Evolutionary conservation across 495 filamentous ascomycete species (phyloP).

Genomic region (Hypoxylon trugodes): DNA sequence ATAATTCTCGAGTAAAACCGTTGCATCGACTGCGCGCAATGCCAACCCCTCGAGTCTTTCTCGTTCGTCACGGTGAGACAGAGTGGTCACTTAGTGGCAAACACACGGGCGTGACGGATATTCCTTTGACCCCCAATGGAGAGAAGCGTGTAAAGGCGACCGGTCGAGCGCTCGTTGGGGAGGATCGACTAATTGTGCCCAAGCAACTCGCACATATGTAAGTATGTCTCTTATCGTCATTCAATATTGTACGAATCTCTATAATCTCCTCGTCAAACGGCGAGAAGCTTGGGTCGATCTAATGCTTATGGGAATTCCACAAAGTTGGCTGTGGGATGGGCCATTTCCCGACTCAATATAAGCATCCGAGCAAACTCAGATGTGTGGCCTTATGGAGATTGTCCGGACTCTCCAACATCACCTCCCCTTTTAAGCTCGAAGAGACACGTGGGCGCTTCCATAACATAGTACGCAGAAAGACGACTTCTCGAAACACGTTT

Average conservation of each 20-base stretch:
- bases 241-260: background rate
- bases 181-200: conserved; percentile 87
- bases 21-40: conserved; percentile 32
- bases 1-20: background rate
- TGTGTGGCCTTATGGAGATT: background rate
- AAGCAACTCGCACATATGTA: conserved; percentile 78
- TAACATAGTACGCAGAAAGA: too few relatives aligned
- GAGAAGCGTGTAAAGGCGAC: conserved; percentile 85
- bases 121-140: conserved; percentile 85
- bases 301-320: background rate
- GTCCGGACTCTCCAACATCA: background rate
- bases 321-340: background rate
- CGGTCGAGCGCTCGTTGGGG: conserved; percentile 81
- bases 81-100: conserved; percentile 95
- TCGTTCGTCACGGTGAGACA: conserved; percentile 92
- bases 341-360: background rate
- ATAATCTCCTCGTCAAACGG: background rate
- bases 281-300: background rate
- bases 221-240: conserved; percentile 28
- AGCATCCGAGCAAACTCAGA: background rate
- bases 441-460: too few relatives aligned
- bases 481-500: background rate
- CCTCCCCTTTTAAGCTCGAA: too few relatives aligned
- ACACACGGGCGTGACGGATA: conserved; percentile 87
- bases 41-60: conserved; percentile 82